Evolutionary conservation across 805 yeast genomes (phyloP), one percentile per base, ranked within the genome.

Genomic region (Metschnikowia koreensis): DNA sequence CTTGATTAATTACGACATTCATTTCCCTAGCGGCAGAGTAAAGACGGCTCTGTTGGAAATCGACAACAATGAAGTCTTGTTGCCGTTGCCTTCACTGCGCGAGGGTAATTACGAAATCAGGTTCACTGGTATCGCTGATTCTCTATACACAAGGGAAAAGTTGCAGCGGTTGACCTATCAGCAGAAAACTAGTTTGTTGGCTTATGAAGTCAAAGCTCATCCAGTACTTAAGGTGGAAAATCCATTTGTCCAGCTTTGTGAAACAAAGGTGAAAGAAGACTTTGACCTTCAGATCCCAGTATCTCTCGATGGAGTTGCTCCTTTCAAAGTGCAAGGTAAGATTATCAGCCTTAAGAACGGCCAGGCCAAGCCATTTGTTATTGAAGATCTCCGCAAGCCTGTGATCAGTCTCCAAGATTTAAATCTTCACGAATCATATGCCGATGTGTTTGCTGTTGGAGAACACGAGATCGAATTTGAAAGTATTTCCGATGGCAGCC

Each of bases 61-160:
- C n/a, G 70, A 70, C 7, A 60, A 58, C 31, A 40, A 63, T 16
- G 60, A 63, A 26, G 47, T 69, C 26, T 59, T 60, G 1, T 62
- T 81, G 34, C 73, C 70, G 15, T 64, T 80, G 51, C 73, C 73
- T 9, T 71, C 82, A 0, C 59, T 62, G 4, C 63, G 63, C 26
- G 64, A 80, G 48, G 97, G 97, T 2, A 71, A 67, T 13, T 87
- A 86, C 64, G 76, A 74, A 44, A 86, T 88, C 59, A 66, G 66
- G 7, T 81, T 92, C 60, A 79, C 71, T 31, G 82, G 81, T 2
- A 71, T 92, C 1, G 83, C 78, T 55, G 97, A 92, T 64, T 69
- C 82, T 0, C 68, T 81, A 26, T 92, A 89, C 61, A 51, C 77
- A 61, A 61, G 66, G 68, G 51, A 74, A 73, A 63, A 63, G 52